phyloP scores from a whole-genome alignment of 352 stramenopile species.

The Globisporangium abappressorium region DNA sequence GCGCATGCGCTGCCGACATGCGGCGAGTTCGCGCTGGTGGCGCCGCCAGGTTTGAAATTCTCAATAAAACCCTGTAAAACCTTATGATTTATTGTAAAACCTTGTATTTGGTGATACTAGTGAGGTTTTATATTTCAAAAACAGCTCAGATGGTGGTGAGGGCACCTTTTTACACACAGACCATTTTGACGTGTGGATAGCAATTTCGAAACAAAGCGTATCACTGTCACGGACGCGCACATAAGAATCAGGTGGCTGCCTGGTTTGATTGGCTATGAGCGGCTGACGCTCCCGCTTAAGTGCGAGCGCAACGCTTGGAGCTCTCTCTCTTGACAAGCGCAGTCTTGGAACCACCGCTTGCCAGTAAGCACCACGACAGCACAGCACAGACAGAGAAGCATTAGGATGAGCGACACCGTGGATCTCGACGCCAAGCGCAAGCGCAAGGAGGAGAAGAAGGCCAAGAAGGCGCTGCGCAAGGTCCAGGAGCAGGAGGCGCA shows the following conservation, averaged over 20 bases:
- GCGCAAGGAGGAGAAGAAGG: slow-evolving; percentile 35
- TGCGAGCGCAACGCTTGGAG: slow-evolving; percentile 19
- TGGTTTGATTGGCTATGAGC: slow-evolving; percentile 15
- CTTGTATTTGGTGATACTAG: not conserved
- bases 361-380: not conserved
- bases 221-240: slow-evolving; percentile 9
- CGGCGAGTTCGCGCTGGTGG: too few relatives aligned
- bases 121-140: not conserved
- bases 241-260: slow-evolving; percentile 11
- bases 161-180: not conserved
- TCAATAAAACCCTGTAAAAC: slow-evolving; percentile 22
- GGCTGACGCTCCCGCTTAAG: slow-evolving; percentile 11
- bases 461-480: slow-evolving; percentile 42
- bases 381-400: not conserved
- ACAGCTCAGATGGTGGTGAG: not conserved
- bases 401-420: slow-evolving; percentile 19
- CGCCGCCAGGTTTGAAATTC: slow-evolving; percentile 13
- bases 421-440: slow-evolving; percentile 29
- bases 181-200: not conserved
- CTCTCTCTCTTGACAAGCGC: slow-evolving; percentile 6
- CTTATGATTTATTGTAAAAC: slow-evolving; percentile 1
- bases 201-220: not conserved
- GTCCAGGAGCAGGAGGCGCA: slow-evolving; percentile 34
- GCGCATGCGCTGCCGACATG: not conserved
- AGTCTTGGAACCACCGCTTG: slow-evolving; percentile 1